phyloP scores from a whole-genome alignment of 2,329 filamentous ascomycete genomes.

The Hymenoscyphus scutula region DNA sequence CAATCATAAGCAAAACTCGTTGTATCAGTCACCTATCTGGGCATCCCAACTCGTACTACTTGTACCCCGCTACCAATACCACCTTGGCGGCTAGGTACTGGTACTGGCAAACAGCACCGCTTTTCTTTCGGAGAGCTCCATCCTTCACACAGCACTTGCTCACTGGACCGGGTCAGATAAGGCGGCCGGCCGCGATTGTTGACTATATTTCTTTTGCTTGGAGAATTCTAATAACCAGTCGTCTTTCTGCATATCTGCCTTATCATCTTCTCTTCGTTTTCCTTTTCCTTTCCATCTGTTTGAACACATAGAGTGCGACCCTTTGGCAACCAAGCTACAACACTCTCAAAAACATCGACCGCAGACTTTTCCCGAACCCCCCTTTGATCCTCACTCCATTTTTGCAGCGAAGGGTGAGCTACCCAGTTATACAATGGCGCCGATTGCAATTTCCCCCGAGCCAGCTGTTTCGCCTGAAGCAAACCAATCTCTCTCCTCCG shows the following conservation, averaged over 20 bases:
- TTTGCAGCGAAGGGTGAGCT: background rate
- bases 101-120: background rate
- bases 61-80: background rate
- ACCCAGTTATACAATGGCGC: conserved; percentile 47
- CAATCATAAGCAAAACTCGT: background rate
- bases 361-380: too few species aligned
- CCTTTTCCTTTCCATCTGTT: background rate
- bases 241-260: background rate
- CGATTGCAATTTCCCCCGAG: conserved; percentile 52
- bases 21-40: background rate
- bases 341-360: background rate
- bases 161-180: background rate
- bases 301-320: background rate
- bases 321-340: background rate
- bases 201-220: background rate
- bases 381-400: too few species aligned
- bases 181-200: background rate
- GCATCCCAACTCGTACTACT: background rate
- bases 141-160: background rate
- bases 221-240: background rate
- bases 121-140: background rate
- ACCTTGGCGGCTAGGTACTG: too few species aligned
- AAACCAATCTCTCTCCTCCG: conserved; percentile 47
- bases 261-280: background rate
- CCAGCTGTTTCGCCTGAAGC: conserved; percentile 30